phyloP scores from a whole-genome alignment of 129 eudicot genomes.

The Chrysanthemum lavandulifolium region DNA sequence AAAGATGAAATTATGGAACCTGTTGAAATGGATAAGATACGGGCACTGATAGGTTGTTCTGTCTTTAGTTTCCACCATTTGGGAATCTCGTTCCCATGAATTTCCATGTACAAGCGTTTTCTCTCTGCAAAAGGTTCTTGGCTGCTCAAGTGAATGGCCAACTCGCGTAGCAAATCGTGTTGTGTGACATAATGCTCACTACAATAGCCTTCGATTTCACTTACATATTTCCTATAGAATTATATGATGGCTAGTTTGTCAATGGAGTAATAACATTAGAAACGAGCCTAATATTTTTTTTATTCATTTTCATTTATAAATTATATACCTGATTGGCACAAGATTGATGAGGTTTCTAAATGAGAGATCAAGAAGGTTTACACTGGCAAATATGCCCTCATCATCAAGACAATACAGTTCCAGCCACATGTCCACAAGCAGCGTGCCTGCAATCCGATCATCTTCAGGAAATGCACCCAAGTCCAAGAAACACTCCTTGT shows the following conservation, averaged over 20 bases:
- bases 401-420: constrained; percentile 37
- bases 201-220: constrained; percentile 39
- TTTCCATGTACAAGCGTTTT: constrained; percentile 35
- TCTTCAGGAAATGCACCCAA: constrained; percentile 47
- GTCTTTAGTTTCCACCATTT: constrained; percentile 33
- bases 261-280: no score
- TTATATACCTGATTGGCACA: constrained; percentile 22
- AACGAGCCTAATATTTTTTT: no score
- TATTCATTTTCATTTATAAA: neutral
- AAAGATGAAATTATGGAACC: constrained; percentile 21
- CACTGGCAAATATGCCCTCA: constrained; percentile 31
- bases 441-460: constrained; percentile 33
- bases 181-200: constrained; percentile 42
- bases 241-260: no score
- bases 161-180: constrained; percentile 56
- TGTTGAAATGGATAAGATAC: constrained; percentile 43
- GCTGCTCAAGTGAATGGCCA: constrained; percentile 35
- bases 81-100: constrained; percentile 36
- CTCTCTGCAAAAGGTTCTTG: constrained; percentile 34
- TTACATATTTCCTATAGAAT: constrained; percentile 31
- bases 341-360: constrained; percentile 32
- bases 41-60: constrained; percentile 23
- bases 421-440: constrained; percentile 44
- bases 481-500: constrained; percentile 39
- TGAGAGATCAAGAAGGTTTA: constrained; percentile 31